Evolutionary conservation across 768 basidiomycete species (phyloP), one percentile per base, ranked within the genome.

Genomic region (Erythrobasidium yunnanense): DNA sequence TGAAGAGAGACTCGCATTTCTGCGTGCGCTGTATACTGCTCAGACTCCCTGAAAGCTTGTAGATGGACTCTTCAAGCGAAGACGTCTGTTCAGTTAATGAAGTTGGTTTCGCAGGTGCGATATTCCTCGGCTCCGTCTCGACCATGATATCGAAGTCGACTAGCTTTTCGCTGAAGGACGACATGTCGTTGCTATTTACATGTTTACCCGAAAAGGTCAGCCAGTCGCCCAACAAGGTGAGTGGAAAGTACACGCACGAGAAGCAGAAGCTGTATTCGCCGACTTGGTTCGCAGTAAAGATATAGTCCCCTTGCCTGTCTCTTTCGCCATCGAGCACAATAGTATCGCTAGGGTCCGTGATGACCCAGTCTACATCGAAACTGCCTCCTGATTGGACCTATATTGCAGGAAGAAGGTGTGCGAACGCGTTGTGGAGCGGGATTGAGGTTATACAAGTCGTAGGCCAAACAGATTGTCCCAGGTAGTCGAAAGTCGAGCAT

Each of bases 91-190:
- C 92, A 13, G 86, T 79, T 35, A 99, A 83, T 76, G 90, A 87
- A 15, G 85, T 85, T 2, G 87, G 83, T 75, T 90, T 92, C 7
- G 87, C 88, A 1, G 91, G 88, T 1, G 90, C 82, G 73, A 90
- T 86, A 55, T 90, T 80, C 55, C 95, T 81, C 1, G 95, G 95
- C 75, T 97, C 93, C 68, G 87, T 90, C 81, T 99, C 95, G 34
- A 79, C 90, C 90, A 96, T 92, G 77, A 99, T 97, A 76, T 89
- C 87, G 75, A 90, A 87, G 78, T 90, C 88, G 72, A 99, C 82
- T 51, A 97, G 82, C 77, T 97, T 97, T 78, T 90, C 89, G 13
- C 88, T 87, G 70, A 95, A 81, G 2, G 89, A 88, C 25, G 87
- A 88, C 81, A 93, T 93, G 79, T 96, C 92, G 76, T 99, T 99